A percentile compares a stretch with the other conserved stretches of the same genome.
These are phyloP conservation scores for Pistacia atlantica DNA, from an alignment of 345 rosid species.

Conservation along the genomic window DNA sequence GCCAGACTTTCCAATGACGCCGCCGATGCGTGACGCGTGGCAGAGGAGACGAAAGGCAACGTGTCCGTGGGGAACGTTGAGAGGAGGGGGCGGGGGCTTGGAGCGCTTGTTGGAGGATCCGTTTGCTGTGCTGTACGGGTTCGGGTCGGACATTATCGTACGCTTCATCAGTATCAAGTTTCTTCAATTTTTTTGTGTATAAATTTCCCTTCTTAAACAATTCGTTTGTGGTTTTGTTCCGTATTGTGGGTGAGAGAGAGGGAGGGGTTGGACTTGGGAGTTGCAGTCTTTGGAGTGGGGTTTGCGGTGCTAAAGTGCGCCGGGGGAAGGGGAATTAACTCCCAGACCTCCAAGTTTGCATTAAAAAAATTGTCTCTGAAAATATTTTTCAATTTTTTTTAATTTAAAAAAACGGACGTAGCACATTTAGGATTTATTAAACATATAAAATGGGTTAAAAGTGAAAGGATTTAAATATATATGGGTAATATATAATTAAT, in stretches of 20 bases:
- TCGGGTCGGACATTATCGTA: constrained; percentile 36
- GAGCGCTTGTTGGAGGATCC: constrained; percentile 68
- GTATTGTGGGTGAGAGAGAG: no score
- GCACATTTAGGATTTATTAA: no score
- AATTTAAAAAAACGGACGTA: no score
- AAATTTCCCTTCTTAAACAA: no score
- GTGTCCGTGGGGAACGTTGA: constrained; percentile 53
- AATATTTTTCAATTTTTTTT: no score
- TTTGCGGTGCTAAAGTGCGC: not conserved
- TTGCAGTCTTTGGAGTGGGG: not conserved
- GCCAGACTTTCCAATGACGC: constrained; percentile 88
- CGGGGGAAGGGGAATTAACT: no score
- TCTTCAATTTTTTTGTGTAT: not conserved
- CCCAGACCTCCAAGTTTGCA: no score
- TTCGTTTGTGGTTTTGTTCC: no score
- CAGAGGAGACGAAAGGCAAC: constrained; percentile 74
- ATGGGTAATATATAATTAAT: no score
- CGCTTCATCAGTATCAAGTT: constrained; percentile 48
- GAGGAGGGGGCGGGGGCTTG: constrained; percentile 45
- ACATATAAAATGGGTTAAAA: no score
- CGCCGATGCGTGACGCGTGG: constrained; percentile 71
- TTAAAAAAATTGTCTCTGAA: no score
- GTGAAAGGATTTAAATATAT: no score
- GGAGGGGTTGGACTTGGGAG: not conserved
- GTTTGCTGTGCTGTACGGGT: constrained; percentile 26